These are phyloP conservation scores for Chaetomidium leptoderma DNA, from an alignment of 495 filamentous ascomycete genomes.

Conservation along the genomic window DNA sequence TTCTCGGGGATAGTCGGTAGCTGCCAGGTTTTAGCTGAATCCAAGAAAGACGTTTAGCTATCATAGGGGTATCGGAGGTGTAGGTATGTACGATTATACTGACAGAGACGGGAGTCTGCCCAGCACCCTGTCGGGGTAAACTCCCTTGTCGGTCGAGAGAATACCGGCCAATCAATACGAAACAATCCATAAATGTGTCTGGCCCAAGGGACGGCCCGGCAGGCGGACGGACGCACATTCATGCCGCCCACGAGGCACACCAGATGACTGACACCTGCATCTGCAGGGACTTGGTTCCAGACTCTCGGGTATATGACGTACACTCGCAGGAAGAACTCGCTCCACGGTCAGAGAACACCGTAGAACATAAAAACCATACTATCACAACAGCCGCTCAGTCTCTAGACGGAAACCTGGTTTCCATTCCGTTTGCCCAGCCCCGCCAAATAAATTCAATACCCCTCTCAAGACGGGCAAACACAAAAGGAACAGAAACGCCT, in stretches of 20 bases:
- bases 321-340: neutral
- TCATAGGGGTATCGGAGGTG: too few species aligned
- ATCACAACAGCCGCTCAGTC: neutral
- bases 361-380: too few species aligned
- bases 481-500: neutral
- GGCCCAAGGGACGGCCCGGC: neutral
- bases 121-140: too few species aligned
- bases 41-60: too few species aligned
- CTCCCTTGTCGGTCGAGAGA: too few species aligned
- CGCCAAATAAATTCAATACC: neutral
- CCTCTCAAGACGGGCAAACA: neutral
- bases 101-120: too few species aligned
- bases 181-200: neutral
- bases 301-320: neutral
- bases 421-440: neutral
- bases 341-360: neutral
- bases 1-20: too few species aligned
- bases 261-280: neutral
- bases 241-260: neutral
- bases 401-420: too few species aligned
- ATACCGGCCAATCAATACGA: neutral
- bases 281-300: neutral
- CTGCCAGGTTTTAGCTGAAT: too few species aligned
- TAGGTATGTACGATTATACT: too few species aligned
- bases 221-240: neutral